Base-by-base conservation (phyloP, 305 asterid genomes). In the Solanum hybrid region DNA sequence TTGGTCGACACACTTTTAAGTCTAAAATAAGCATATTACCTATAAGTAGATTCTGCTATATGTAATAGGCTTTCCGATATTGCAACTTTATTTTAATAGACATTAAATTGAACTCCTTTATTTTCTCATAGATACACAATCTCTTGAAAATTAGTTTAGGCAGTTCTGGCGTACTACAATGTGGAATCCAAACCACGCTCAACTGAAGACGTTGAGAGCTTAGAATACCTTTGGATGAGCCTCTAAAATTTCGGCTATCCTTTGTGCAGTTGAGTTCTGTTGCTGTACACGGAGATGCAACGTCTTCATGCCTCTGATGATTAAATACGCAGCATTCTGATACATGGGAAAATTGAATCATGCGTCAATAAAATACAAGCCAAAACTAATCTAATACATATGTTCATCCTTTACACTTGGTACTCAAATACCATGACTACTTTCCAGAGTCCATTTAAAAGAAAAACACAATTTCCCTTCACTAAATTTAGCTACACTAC, bases 211-310 rank as follows among this genome's bases (percentile, higher is more conserved):
- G 13, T 10, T 16, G 57, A 34, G 69, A 73, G 64, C 37, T 28
- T 42, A 42, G 18, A 78, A 73, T 94, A 96, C 99, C 99, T 96
- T 97, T 81, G 99, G 99, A 97, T 97, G 99, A 88, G 98, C 98
- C 98, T 97, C 99, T 93, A 97, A 96, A 96, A 97, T 93, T 89
- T 96, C 95, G 95, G 99, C 98, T 98, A 97, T 97, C 99, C 98
- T 94, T 89, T 90, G 95, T 78, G 96, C 99, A 89, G 99, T 97
- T 89, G 95, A 90, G 92, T 97, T 97, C 90, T 97, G 99, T 94
- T 95, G 99, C 95, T 94, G 96, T 94, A 97, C 93, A 94, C 99
- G 99, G 92, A 96, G 98, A 93, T 95, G 96, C 95, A 97, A 95
- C 26, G 99, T 97, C 94, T 97, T 97, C 99, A 97, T 96, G 96